A percentile compares a stretch with the other conserved stretches of the same genome.
Evolutionary conservation across 352 stramenopile species (phyloP).

Genomic region (Thraustotheca clavata): DNA sequence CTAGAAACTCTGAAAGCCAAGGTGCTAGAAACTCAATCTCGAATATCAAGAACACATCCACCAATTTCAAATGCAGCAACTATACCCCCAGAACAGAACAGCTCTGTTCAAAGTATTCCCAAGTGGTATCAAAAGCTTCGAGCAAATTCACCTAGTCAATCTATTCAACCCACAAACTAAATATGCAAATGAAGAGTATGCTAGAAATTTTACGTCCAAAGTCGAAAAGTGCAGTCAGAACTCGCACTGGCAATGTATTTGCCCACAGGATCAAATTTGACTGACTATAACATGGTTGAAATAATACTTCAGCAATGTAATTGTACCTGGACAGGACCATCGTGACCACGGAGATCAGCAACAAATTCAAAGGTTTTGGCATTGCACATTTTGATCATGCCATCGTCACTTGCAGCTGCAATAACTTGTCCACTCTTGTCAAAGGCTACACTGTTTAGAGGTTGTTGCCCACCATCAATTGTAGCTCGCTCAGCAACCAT

Average conservation of each 20-base stretch:
- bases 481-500: conserved; percentile 89
- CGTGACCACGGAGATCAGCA: conserved; percentile 82
- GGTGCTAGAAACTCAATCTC: conserved; percentile 33
- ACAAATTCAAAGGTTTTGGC: conserved; percentile 59
- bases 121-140: conserved; percentile 66
- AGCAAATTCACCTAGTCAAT: no score
- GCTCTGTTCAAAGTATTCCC: conserved; percentile 22
- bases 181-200: no score
- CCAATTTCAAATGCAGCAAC: background rate
- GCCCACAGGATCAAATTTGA: conserved; percentile 84
- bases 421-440: conserved; percentile 84
- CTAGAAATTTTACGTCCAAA: conserved; percentile 58
- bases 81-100: background rate
- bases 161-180: conserved; percentile 31
- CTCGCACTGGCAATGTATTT: conserved; percentile 85
- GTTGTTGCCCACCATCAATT: conserved; percentile 79
- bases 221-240: conserved; percentile 89
- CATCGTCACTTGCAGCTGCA: conserved; percentile 85
- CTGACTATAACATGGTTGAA: conserved; percentile 39
- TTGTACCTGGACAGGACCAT: conserved; percentile 88
- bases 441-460: conserved; percentile 87
- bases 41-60: background rate
- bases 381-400: conserved; percentile 84
- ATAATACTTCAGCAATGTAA: conserved; percentile 16
- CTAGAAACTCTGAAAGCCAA: conserved; percentile 54